Percentiles rank a stretch among this genome's conserved stretches.
Conservation (phyloP, 495 filamentous ascomycete species). For the Bryoglossum gracile region DNA sequence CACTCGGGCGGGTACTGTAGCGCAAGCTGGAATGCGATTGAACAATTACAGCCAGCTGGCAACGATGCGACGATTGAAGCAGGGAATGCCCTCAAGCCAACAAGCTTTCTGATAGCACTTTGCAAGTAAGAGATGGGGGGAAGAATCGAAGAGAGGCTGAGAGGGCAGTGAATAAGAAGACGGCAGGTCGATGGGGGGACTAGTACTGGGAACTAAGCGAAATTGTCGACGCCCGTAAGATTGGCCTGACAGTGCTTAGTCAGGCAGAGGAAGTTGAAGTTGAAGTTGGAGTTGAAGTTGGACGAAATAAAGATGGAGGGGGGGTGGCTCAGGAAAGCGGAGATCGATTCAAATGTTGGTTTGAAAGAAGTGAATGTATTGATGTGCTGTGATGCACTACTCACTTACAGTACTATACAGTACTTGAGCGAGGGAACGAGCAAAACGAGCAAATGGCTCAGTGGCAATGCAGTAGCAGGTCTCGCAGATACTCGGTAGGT, state of each 20-base stretch:
- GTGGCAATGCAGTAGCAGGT: background rate
- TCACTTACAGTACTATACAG: too few relatives aligned
- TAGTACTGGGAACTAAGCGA: background rate
- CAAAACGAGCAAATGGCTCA: background rate
- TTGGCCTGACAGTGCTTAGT: too few relatives aligned
- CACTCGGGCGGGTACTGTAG: background rate
- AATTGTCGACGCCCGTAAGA: background rate
- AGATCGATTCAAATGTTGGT: too few relatives aligned
- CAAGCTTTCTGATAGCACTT: slow-evolving; percentile 4
- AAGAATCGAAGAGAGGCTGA: background rate
- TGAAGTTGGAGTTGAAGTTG: too few relatives aligned
- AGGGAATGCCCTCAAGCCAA: slow-evolving; percentile 4
- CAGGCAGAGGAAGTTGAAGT: too few relatives aligned
- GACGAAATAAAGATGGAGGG: too few relatives aligned
- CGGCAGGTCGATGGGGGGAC: background rate
- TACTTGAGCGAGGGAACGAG: too few relatives aligned
- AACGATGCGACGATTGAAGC: slow-evolving; percentile 19
- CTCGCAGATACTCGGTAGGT: too few relatives aligned
- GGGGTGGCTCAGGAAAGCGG: too few relatives aligned
- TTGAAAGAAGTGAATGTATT: too few relatives aligned
- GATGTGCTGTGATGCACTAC: too few relatives aligned
- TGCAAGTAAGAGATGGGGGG: slow-evolving; percentile 1
- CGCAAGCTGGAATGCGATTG: slow-evolving; percentile 1
- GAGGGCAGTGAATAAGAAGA: slow-evolving; percentile 1
- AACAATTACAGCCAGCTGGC: slow-evolving; percentile 3